These are phyloP conservation scores for Podosphaera xanthii DNA, from an alignment of 2,329 filamentous ascomycete species.

Conservation along the genomic window DNA sequence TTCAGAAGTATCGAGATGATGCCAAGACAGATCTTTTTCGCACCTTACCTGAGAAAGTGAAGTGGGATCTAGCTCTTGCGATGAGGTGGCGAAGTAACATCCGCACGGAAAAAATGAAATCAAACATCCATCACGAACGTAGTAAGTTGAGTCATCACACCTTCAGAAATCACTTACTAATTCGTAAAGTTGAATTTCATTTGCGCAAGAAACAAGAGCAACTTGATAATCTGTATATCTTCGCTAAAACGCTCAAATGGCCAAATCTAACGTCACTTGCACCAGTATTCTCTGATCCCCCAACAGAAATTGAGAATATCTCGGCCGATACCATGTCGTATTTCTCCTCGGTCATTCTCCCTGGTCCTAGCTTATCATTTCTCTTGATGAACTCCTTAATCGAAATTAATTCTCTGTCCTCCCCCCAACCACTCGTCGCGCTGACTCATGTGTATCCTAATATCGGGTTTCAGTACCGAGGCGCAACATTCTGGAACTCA, in stretches of 20 bases:
- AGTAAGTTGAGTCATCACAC: slow-evolving; percentile 17
- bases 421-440: slow-evolving; percentile 35
- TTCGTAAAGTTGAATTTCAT: slow-evolving; percentile 30
- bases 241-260: slow-evolving; percentile 55
- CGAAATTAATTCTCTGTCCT: slow-evolving; percentile 45
- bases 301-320: slow-evolving; percentile 30
- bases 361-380: slow-evolving; percentile 47
- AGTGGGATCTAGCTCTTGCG: slow-evolving; percentile 52
- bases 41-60: slow-evolving; percentile 45
- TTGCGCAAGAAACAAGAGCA: slow-evolving; percentile 43
- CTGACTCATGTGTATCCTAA: slow-evolving; percentile 45
- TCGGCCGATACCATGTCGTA: slow-evolving; percentile 56
- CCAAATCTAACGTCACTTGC: slow-evolving; percentile 46
- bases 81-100: slow-evolving; percentile 51
- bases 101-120: slow-evolving; percentile 35
- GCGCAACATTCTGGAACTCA: slow-evolving; percentile 56
- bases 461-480: slow-evolving; percentile 56
- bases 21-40: slow-evolving; percentile 40
- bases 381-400: slow-evolving; percentile 59
- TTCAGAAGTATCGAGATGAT: slow-evolving; percentile 41
- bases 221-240: slow-evolving; percentile 42
- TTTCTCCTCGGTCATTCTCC: slow-evolving; percentile 51
- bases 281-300: slow-evolving; percentile 30
- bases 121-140: slow-evolving; percentile 25
- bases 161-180: neutral